These are phyloP conservation scores for Schwanniomyces etchellsii DNA, from an alignment of 1,139 yeast species.

Conservation along the genomic window DNA sequence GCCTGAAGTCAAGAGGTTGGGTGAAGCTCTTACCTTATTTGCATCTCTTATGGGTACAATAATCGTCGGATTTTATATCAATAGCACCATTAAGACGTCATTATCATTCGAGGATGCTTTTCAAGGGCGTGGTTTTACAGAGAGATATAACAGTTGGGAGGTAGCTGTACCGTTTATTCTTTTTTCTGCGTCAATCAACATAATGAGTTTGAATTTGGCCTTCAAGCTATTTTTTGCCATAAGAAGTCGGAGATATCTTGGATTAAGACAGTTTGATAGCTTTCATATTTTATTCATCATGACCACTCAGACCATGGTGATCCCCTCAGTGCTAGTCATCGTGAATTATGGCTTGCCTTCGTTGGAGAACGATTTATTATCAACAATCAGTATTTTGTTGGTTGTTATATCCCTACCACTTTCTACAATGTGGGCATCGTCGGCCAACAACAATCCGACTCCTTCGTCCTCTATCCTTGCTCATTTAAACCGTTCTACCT, in stretches of 20 bases:
- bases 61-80: conserved; percentile 51
- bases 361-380: conserved; percentile 11
- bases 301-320: conserved; percentile 74
- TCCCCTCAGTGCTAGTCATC: conserved; percentile 69
- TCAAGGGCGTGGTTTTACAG: conserved; percentile 5
- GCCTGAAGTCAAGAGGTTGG: conserved; percentile 37
- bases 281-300: conserved; percentile 75
- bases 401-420: conserved; percentile 68
- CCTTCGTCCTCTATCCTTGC: conserved; percentile 7
- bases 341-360: conserved; percentile 31
- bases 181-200: conserved; percentile 62
- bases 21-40: conserved; percentile 32
- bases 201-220: conserved; percentile 55
- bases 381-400: conserved; percentile 22
- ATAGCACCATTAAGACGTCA: conserved; percentile 16
- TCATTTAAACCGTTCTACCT: conserved; percentile 4
- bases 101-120: conserved; percentile 11
- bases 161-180: conserved; percentile 52
- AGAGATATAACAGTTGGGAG: conserved; percentile 19
- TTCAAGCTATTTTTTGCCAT: conserved; percentile 64
- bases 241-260: conserved; percentile 65
- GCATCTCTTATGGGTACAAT: conserved; percentile 41
- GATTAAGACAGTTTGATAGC: conserved; percentile 75
- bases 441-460: conserved; percentile 41
- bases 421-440: conserved; percentile 81